Base-by-base conservation (phyloP, 129 eudicot genomes). In the Flaveria sonorensis region DNA sequence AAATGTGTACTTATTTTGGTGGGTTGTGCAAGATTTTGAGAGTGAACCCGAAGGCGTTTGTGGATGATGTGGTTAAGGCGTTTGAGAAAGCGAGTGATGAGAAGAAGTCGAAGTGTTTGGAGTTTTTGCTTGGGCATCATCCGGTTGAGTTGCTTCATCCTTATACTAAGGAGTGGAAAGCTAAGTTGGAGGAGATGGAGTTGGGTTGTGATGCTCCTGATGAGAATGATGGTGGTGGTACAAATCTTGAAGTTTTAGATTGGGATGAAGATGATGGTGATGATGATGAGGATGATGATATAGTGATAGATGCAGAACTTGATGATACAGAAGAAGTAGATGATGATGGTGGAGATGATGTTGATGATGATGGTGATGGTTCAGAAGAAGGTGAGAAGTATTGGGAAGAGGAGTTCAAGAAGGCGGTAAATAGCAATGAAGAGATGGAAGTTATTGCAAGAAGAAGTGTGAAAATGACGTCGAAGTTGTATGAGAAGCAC, bases 201-300 rank as follows among this genome's bases (percentile, higher is more conserved):
- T 77, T 93, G 75, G 98, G 98, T 61, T 93, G 98, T 77, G 98
- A 93, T 65, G 98, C 98, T 18, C 98, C 98, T 0, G 97, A 93
- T 71, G 97, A 93, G 20, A 82, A 84, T 28, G 96, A 87, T 40
- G 92, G 81, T 18, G 87, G 32, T 46, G 46, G 71, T 9, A 76
- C 79, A 0, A 82, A 71, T 39, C 64, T 69, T 1, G 85, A 90
- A 68, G 79, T 90, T 55, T 68, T 73, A 43, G 98, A 93, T 81
- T 90, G 98, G 98, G 71, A 82, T 20, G 98, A 93, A 80, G 95
- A 85, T 47, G 90, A 88, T 6, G 86, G 73, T 5, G 77, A 73
- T 5, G 77, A 56, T 4, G 83, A 74, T 9, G 87, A 69, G 6
- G 84, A 72, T 8, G 92, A 83, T 10, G 89, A 86, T 68, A 63